A percentile compares a stretch with the other conserved stretches of the same genome.
These are phyloP conservation scores for Adansonia rubrostipa DNA, from an alignment of 441 rosid species.

Conservation along the genomic window DNA sequence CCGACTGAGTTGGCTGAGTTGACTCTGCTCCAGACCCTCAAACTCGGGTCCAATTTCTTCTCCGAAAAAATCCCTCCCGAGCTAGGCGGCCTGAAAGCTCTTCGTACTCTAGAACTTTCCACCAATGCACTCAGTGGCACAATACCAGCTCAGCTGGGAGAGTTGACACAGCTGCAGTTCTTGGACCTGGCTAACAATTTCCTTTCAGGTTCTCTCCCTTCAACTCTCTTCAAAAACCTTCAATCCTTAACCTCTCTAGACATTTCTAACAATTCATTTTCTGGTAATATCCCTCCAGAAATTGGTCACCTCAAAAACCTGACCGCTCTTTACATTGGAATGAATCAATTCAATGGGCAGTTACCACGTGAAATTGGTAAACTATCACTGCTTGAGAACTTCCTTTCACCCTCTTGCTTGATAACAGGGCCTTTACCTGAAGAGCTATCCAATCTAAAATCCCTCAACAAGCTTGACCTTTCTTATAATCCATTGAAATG, in stretches of 20 bases:
- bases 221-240: constrained; percentile 48
- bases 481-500: constrained; percentile 81
- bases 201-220: constrained; percentile 67
- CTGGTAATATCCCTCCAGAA: constrained; percentile 62
- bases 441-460: constrained; percentile 48
- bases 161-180: constrained; percentile 49
- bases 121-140: constrained; percentile 54
- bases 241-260: constrained; percentile 59
- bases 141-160: constrained; percentile 53
- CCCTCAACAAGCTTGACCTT: constrained; percentile 65
- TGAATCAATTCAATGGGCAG: constrained; percentile 60
- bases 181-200: constrained; percentile 65
- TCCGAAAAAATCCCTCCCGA: constrained; percentile 58
- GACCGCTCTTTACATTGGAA: constrained; percentile 71
- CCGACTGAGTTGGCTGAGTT: constrained; percentile 49
- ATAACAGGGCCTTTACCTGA: constrained; percentile 77
- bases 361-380: constrained; percentile 73
- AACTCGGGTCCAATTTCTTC: constrained; percentile 53
- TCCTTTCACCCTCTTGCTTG: constrained; percentile 57
- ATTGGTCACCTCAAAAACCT: constrained; percentile 61
- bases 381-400: constrained; percentile 56
- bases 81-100: constrained; percentile 47
- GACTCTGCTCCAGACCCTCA: constrained; percentile 47
- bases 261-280: constrained; percentile 71
- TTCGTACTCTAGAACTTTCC: constrained; percentile 66